These are phyloP conservation scores for Leucosporidium scottii DNA, from an alignment of 768 basidiomycete species.

Conservation along the genomic window DNA sequence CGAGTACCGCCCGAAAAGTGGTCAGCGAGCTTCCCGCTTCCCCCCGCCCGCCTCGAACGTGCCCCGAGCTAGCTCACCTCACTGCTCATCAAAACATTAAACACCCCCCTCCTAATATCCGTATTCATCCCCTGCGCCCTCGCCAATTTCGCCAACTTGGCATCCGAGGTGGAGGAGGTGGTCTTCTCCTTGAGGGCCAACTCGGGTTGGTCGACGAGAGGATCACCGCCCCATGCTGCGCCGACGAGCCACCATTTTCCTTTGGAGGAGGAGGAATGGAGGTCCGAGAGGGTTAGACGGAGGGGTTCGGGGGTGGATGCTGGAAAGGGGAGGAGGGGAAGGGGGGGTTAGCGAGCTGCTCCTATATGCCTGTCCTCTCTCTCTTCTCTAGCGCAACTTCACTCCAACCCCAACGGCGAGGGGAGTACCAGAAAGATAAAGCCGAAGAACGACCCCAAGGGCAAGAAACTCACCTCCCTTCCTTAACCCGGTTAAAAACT, in stretches of 20 bases:
- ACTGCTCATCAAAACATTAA: constrained; percentile 90
- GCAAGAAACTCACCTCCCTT: not conserved
- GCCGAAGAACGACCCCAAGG: not conserved
- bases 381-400: too few species aligned
- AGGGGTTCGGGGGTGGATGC: constrained; percentile 56
- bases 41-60: too few species aligned
- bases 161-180: constrained; percentile 18
- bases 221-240: constrained; percentile 90
- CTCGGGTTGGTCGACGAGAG: constrained; percentile 58
- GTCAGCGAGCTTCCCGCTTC: too few species aligned
- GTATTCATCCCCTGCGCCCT: constrained; percentile 98
- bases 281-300: constrained; percentile 74
- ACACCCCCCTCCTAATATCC: constrained; percentile 82
- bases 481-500: constrained; percentile 65
- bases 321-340: constrained; percentile 1
- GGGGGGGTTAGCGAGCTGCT: not conserved
- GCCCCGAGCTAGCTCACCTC: constrained; percentile 68
- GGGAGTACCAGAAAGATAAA: too few species aligned
- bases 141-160: constrained; percentile 64
- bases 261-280: constrained; percentile 70
- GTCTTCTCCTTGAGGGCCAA: constrained; percentile 36
- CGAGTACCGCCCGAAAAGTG: not conserved
- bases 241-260: constrained; percentile 99
- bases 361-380: too few species aligned
- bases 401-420: too few species aligned